These are phyloP conservation scores for Sporopachydermia cereana DNA, from an alignment of 1,139 yeast species.

Conservation along the genomic window DNA sequence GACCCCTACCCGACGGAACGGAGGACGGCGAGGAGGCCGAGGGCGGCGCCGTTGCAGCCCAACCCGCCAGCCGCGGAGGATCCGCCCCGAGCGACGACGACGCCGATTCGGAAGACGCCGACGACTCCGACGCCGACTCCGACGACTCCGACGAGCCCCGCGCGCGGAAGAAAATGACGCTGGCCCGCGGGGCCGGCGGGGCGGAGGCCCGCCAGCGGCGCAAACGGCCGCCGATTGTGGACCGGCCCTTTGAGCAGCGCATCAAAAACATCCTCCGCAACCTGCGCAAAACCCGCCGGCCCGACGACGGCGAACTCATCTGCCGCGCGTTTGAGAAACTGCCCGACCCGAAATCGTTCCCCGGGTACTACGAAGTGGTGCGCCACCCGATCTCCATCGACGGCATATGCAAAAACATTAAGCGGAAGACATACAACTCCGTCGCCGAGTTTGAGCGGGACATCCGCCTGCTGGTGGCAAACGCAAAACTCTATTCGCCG, in stretches of 20 bases:
- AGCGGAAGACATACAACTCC: constrained; percentile 68
- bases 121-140: constrained; percentile 14
- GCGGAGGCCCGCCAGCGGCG: constrained; percentile 52
- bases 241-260: constrained; percentile 85
- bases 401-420: constrained; percentile 71
- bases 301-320: constrained; percentile 33
- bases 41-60: constrained; percentile 13
- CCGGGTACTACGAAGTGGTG: constrained; percentile 57
- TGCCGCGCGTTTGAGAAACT: constrained; percentile 65
- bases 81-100: constrained; percentile 16
- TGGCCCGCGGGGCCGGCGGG: constrained; percentile 11
- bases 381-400: constrained; percentile 70
- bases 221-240: constrained; percentile 94
- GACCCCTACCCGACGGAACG: constrained; percentile 52
- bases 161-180: constrained; percentile 11
- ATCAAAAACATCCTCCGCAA: constrained; percentile 78
- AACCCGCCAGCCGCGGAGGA: constrained; percentile 13
- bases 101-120: constrained; percentile 15
- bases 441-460: constrained; percentile 73
- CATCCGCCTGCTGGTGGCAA: constrained; percentile 60
- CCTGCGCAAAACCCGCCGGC: constrained; percentile 59
- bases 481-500: constrained; percentile 57
- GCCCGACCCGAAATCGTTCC: constrained; percentile 58
- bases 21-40: constrained; percentile 15
- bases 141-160: neutral